phyloP scores from a whole-genome alignment of 257 asterid genomes.

The Ajuga chamaepitys region DNA sequence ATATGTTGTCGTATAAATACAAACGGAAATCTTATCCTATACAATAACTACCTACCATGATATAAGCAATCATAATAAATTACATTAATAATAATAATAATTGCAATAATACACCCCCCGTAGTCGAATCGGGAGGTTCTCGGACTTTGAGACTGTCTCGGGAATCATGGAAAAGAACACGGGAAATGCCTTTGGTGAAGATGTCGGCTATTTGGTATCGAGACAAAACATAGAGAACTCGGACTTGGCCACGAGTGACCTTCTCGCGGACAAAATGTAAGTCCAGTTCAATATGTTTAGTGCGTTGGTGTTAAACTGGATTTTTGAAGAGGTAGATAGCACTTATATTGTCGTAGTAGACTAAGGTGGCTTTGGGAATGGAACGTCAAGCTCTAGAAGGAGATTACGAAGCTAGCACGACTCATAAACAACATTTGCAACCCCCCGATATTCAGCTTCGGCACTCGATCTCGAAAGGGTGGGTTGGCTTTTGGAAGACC shows the following conservation, averaged over 20 bases:
- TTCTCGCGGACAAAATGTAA: neutral
- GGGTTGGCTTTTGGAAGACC: neutral
- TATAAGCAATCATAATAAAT: neutral
- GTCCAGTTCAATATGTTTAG: too few species aligned
- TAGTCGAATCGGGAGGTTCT: neutral
- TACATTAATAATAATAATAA: too few species aligned
- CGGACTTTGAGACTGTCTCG: neutral
- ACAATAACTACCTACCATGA: neutral
- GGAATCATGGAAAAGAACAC: neutral
- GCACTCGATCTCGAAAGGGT: neutral
- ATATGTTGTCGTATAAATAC: too few species aligned
- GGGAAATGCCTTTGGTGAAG: neutral
- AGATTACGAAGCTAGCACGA: neutral
- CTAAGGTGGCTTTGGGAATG: neutral
- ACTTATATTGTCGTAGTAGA: too few species aligned
- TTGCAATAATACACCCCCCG: neutral
- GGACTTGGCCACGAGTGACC: neutral
- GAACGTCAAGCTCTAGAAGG: neutral
- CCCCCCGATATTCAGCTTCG: neutral
- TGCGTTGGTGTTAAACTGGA: too few species aligned
- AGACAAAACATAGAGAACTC: neutral
- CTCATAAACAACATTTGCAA: neutral
- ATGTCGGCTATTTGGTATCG: neutral
- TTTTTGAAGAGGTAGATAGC: too few species aligned
- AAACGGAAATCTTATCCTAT: too few species aligned